A percentile compares a stretch with the other conserved stretches of the same genome.
Conservation (phyloP, 495 filamentous ascomycete genomes). For the Elaphomyces granulatus region DNA sequence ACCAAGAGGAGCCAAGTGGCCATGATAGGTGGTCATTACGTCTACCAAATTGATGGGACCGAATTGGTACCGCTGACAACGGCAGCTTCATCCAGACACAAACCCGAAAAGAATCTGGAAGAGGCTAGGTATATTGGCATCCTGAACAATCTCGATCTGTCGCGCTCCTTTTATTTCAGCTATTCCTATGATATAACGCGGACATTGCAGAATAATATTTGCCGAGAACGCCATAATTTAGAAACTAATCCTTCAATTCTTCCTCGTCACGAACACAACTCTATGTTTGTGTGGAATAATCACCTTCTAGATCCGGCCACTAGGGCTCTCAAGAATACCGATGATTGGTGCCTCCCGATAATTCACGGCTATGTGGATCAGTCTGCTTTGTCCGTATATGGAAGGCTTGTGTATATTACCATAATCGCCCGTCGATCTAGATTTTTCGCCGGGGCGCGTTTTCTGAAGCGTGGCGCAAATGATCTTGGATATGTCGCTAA, state of each 20-base stretch:
- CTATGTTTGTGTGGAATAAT: constrained; percentile 97
- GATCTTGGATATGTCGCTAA: constrained; percentile 95
- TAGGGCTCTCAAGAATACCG: constrained; percentile 57
- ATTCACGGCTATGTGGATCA: constrained; percentile 96
- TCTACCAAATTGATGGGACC: constrained; percentile 93
- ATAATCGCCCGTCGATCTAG: constrained; percentile 86
- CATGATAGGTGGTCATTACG: constrained; percentile 88
- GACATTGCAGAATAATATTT: constrained; percentile 86
- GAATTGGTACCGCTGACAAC: constrained; percentile 76
- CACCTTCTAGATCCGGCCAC: constrained; percentile 70
- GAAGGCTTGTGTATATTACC: constrained; percentile 75
- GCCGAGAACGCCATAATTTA: constrained; percentile 57
- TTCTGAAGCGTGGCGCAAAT: constrained; percentile 88
- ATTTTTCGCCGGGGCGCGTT: constrained; percentile 87
- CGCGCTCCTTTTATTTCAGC: constrained; percentile 91
- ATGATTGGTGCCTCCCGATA: constrained; percentile 92
- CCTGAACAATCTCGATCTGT: constrained; percentile 78
- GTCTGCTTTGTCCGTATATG: constrained; percentile 68
- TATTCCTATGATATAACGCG: constrained; percentile 95
- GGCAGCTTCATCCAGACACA: constrained; percentile 45
- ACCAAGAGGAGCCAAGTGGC: constrained; percentile 93
- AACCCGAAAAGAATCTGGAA: constrained; percentile 69
- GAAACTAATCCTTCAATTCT: constrained; percentile 43
- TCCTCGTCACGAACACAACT: constrained; percentile 56
- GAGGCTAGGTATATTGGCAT: constrained; percentile 82